A percentile compares a stretch with the other conserved stretches of the same genome.
phyloP scores from a whole-genome alignment of 371 early-diverging fungal genomes.

The Sporodiniella umbellata region DNA sequence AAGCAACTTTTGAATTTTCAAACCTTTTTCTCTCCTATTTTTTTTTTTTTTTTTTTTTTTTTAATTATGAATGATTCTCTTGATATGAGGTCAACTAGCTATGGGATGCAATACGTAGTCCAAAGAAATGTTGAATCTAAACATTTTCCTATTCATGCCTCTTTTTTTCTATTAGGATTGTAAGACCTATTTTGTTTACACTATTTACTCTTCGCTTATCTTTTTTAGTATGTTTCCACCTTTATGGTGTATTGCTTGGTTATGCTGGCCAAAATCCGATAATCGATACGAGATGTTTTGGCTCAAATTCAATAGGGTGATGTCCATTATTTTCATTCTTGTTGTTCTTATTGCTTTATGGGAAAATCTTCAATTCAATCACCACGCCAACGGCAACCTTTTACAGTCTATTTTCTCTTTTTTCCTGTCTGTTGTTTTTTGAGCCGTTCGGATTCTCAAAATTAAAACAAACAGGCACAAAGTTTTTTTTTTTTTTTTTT shows the following conservation, averaged over 20 bases:
- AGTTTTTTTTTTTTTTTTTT: background rate
- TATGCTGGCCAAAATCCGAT: constrained; percentile 7
- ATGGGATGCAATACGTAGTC: no score
- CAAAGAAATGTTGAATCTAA: background rate
- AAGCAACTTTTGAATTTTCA: no score
- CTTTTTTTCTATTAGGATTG: constrained; percentile 18
- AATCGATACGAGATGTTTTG: constrained; percentile 18
- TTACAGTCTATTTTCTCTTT: background rate
- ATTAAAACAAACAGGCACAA: no score
- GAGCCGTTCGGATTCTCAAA: no score
- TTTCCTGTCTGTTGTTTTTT: background rate
- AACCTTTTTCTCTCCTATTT: no score
- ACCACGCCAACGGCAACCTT: background rate
- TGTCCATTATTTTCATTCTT: background rate
- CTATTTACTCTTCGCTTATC: no score
- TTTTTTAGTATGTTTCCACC: constrained; percentile 13
- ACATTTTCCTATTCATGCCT: constrained; percentile 10
- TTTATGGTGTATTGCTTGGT: constrained; percentile 17
- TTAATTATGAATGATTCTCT: background rate
- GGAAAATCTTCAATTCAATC: background rate
- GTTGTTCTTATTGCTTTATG: background rate
- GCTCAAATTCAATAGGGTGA: constrained; percentile 11
- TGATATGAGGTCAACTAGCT: no score
- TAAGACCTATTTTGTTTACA: no score
- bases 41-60: background rate